Evolutionary conservation across 116 monocot species (phyloP), one percentile per base, ranked within the genome.

Genomic region (Phalaenopsis hybrid): DNA sequence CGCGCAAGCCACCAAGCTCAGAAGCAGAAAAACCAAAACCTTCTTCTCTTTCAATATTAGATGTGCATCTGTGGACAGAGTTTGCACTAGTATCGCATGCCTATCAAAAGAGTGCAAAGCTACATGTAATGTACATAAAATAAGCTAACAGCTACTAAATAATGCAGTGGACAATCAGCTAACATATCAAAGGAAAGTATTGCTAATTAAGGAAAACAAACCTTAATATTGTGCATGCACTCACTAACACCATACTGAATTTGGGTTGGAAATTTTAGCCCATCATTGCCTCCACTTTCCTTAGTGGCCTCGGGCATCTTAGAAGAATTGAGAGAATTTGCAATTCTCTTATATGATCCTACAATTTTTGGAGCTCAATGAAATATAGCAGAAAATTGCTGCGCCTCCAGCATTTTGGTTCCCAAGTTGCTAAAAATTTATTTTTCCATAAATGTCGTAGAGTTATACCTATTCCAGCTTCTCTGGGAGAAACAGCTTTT

Each of bases 311-410:
- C 15, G 18, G 77, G 44, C 21, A 37, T 44, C 75, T 65, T 82
- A 80, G 81, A 43, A 79, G 52, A 75, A 45, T 74, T 75, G 57
- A 63, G 61, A 68, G 81, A 81, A 52, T 76, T 80, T 65, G 31
- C 72, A 81, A 73, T 84, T 81, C 75, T 78, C 79, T 82, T 83
- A 84, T 43, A 75, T 55, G 52, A 78, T 70, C 85, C 86, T 82
- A 81, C 72, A 86, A 70, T 8, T 83, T 20, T 86, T 52, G 48
- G 28, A 87, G 49, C 20, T 44, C 16, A 48, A 72, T 8, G 57
- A 72, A 37, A 44, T 58, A 25, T 31, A 25, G 58, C 23, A 75
- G 46, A 74, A 33, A 78, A 69, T 52, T 63, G 10, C 3, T 58
- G 15, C 8, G 13, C 55, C 31, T 57, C 18, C 31, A 63, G 44